Evolutionary conservation across 2,329 filamentous ascomycete species (phyloP).

Genomic region (Leptosphaerulina australis): DNA sequence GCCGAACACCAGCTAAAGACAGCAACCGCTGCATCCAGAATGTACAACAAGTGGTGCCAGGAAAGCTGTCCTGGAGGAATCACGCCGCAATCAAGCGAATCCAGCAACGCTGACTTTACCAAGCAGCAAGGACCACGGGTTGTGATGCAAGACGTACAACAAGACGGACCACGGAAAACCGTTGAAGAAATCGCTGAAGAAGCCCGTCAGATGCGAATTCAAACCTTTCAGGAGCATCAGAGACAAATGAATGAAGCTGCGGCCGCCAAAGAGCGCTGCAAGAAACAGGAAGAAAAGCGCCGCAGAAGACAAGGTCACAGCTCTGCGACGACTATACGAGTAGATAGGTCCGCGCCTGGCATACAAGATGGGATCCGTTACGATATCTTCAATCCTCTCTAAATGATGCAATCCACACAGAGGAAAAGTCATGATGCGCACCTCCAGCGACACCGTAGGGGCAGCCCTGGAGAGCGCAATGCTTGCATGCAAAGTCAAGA

Average conservation of each 20-base stretch:
- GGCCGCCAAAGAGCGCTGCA: neutral
- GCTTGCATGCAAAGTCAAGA: neutral
- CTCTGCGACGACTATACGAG: too few relatives aligned
- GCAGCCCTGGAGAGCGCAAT: neutral
- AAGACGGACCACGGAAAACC: neutral
- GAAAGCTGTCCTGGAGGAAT: neutral
- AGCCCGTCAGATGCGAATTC: neutral
- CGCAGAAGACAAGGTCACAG: neutral
- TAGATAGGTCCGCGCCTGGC: neutral
- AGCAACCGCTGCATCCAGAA: neutral
- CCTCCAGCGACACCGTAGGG: constrained; percentile 1
- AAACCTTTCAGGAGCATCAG: neutral
- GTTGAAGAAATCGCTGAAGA: neutral
- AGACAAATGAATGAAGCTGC: neutral
- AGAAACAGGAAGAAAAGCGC: neutral
- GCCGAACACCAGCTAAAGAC: neutral
- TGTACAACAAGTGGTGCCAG: neutral
- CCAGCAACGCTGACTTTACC: too few relatives aligned
- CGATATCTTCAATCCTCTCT: neutral
- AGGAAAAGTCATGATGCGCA: neutral
- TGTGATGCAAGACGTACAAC: neutral
- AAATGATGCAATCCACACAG: neutral
- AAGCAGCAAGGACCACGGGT: neutral
- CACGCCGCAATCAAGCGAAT: neutral
- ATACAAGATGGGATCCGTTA: neutral